Base-by-base conservation (phyloP, 2,329 filamentous ascomycete genomes). In the Hawksworthiomyces lignivorus region DNA sequence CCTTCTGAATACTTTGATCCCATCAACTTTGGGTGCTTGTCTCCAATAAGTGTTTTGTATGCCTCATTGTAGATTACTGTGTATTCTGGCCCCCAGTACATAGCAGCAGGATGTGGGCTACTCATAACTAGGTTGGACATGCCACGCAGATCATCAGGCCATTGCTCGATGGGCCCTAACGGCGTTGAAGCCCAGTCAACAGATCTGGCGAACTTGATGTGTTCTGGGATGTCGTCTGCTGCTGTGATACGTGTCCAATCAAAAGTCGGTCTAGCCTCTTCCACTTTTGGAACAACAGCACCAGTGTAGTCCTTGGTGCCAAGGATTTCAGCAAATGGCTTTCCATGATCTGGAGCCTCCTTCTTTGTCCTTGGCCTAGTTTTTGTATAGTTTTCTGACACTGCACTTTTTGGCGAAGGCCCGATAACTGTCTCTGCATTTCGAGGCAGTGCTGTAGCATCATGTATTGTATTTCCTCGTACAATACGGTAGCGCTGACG, bases 41-140 rank as follows among this genome's bases (percentile, higher is more conserved):
- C 70, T 4, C 85, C 85, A 3, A 84, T 84, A 28, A 90, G 63
- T 8, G 78, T 62, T 29, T 83, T 72, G 54, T 84, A 84, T 1
- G 80, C 77, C 56, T 85, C 81, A 52, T 86, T 86, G 59, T 86
- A 86, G 27, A 86, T 81, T 8, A 75, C 73, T 15, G 80, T 74
- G 29, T 77, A 67, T 72, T 88, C 79, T 3, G 71, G 67, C 0
- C 85, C 85, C 85, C 86, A 90, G 57, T 89, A 90, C 70, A 88
- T 77, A 7, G 82, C 81, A 5, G 80, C 77, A 2, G 83, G 82
- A 54, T 87, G 79, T 10, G 84, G 84, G 45, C 77, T 83, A 12
- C 76, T 82, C 84, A 92, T 88, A 51, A 94, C 78, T 32, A 90
- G 62, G 57, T 89, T 90, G 37, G 84, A 82, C 80, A 89, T 86